These are phyloP conservation scores for Coemansia reversa DNA, from an alignment of 192 early-diverging fungal genomes.

Conservation along the genomic window DNA sequence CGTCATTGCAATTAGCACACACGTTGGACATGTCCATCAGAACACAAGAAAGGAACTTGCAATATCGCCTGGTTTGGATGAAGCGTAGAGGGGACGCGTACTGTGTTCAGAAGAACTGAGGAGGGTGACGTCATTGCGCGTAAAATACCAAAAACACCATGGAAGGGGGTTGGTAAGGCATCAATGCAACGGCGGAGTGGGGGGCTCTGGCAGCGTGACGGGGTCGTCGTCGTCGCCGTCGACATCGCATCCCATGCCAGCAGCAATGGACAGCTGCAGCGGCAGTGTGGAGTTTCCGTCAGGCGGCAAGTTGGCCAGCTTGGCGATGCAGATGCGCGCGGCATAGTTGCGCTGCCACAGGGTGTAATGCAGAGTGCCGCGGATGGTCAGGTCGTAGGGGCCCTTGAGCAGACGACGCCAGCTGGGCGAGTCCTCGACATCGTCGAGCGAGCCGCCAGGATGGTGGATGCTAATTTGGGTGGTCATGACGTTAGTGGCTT, in stretches of 20 bases:
- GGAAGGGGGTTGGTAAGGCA: conserved; percentile 1
- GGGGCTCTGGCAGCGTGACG: conserved; percentile 37
- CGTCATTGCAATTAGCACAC: too few relatives aligned
- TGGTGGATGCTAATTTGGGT: conserved; percentile 53
- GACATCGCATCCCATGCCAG: conserved; percentile 48
- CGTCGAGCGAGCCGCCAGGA: conserved; percentile 40
- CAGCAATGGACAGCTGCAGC: conserved; percentile 16
- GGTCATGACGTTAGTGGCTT: conserved; percentile 34
- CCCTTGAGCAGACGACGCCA: conserved; percentile 47
- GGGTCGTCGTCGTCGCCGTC: conserved; percentile 48
- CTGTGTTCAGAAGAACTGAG: too few relatives aligned
- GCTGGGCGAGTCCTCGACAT: conserved; percentile 37
- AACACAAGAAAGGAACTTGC: too few relatives aligned
- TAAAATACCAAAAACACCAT: too few relatives aligned
- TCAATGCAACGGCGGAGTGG: conserved; percentile 14
- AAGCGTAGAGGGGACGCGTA: too few relatives aligned
- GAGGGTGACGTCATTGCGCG: too few relatives aligned
- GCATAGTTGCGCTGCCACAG: conserved; percentile 57
- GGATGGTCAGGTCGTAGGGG: conserved; percentile 56
- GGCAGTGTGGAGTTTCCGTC: conserved; percentile 23
- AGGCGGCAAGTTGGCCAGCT: conserved; percentile 51
- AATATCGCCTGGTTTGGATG: too few relatives aligned
- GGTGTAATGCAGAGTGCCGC: conserved; percentile 55
- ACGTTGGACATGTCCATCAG: too few relatives aligned
- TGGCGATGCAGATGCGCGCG: conserved; percentile 50